phyloP scores from a whole-genome alignment of 192 early-diverging fungal genomes.

The Anaeromyces robustus region DNA sequence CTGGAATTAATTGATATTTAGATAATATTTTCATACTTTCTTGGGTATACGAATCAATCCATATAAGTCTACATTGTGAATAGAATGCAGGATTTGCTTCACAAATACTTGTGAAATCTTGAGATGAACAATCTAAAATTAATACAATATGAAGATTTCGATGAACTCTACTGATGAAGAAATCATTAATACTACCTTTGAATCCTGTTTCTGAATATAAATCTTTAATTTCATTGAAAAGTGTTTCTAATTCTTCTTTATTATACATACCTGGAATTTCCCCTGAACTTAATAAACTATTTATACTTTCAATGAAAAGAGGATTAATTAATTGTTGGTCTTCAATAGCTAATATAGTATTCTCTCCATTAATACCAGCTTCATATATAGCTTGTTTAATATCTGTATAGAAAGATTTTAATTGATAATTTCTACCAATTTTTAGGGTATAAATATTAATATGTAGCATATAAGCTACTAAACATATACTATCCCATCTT shows the following conservation, averaged over 20 bases:
- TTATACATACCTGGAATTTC: constrained; percentile 35
- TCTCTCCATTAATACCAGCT: constrained; percentile 20
- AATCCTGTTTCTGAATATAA: constrained; percentile 29
- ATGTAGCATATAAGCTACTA: constrained; percentile 23
- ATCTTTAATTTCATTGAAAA: constrained; percentile 19
- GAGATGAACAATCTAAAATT: constrained; percentile 21
- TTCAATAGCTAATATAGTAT: constrained; percentile 29
- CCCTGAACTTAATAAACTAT: constrained; percentile 30
- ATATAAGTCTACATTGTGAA: constrained; percentile 27
- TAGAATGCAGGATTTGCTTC: constrained; percentile 41
- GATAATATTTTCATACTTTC: constrained; percentile 25
- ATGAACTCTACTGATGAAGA: constrained; percentile 23
- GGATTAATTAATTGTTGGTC: constrained; percentile 29
- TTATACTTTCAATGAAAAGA: constrained; percentile 27
- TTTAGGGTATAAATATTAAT: constrained; percentile 19
- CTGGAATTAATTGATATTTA: constrained; percentile 1
- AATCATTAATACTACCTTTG: constrained; percentile 31
- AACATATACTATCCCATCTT: constrained; percentile 11
- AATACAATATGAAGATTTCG: constrained; percentile 32
- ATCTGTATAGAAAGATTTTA: constrained; percentile 24
- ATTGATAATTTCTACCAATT: constrained; percentile 15
- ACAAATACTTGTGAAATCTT: constrained; percentile 17
- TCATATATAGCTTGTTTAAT: constrained; percentile 29
- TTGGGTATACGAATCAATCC: constrained; percentile 25
- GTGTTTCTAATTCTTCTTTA: constrained; percentile 31